These are phyloP conservation scores for Amaranthus cruentus DNA, from an alignment of 148 eudicot genomes.

Conservation along the genomic window DNA sequence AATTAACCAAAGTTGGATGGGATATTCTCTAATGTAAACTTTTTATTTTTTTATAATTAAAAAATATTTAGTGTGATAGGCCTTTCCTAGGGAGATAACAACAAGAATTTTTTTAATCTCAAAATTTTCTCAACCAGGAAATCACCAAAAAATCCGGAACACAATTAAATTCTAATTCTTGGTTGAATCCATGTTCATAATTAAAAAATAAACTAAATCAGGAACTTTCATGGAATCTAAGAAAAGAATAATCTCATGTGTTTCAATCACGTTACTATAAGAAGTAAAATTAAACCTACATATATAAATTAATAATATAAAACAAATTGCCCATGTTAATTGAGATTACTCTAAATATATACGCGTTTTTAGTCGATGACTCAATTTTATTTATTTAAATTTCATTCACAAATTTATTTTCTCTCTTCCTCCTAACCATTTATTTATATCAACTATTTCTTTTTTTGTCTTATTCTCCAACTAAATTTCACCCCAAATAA, in stretches of 20 bases:
- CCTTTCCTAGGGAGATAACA: neutral
- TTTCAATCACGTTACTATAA: slow-evolving; percentile 9
- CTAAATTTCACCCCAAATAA: too few species aligned
- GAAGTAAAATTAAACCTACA: neutral
- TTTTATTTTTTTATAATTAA: neutral
- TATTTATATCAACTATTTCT: too few species aligned
- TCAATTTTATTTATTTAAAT: too few species aligned
- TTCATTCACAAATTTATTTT: too few species aligned
- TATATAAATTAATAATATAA: neutral
- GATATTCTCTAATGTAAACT: too few species aligned
- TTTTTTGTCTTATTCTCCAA: too few species aligned
- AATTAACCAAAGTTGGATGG: too few species aligned
- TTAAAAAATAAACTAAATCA: neutral
- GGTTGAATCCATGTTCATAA: slow-evolving; percentile 1
- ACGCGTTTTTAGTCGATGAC: too few species aligned
- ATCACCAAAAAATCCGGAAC: slow-evolving; percentile 12
- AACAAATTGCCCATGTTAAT: slow-evolving; percentile 1
- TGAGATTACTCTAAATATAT: too few species aligned
- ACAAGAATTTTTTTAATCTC: slow-evolving; percentile 1
- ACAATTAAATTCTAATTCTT: neutral
- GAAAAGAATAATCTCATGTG: slow-evolving; percentile 11
- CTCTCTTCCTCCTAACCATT: too few species aligned
- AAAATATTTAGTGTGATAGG: neutral
- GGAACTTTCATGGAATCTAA: neutral
- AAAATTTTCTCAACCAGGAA: slow-evolving; percentile 16